Evolutionary conservation across 2,329 filamentous ascomycete species (phyloP).

Genomic region (Penicillium sp.): DNA sequence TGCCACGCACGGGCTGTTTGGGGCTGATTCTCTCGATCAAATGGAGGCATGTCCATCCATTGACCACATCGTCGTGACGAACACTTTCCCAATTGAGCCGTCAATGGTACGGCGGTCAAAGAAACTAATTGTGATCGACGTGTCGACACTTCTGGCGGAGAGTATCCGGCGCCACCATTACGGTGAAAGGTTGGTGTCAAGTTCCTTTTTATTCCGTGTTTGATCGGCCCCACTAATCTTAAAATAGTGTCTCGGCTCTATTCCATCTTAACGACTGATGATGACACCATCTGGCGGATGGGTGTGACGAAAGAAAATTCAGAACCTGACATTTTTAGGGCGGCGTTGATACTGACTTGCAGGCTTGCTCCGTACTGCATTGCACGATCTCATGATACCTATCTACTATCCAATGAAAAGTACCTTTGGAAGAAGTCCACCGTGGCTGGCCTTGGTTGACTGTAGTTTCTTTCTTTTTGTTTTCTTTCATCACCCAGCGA

Average conservation of each 20-base stretch:
- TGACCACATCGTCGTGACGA: conserved; percentile 88
- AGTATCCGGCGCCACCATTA: conserved; percentile 95
- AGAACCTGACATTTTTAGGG: conserved; percentile 10
- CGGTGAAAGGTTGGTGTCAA: conserved; percentile 67
- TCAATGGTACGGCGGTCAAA: conserved; percentile 63
- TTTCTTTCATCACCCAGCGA: conserved; percentile 52
- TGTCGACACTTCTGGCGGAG: conserved; percentile 82
- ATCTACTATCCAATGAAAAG: conserved; percentile 14
- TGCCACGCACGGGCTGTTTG: conserved; percentile 92
- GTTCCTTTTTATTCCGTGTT: conserved; percentile 8
- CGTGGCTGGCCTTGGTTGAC: conserved; percentile 1
- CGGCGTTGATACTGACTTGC: conserved; percentile 22
- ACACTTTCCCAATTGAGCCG: conserved; percentile 86
- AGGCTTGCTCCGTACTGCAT: conserved; percentile 16
- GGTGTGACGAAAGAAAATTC: conserved; percentile 16
- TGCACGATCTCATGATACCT: conserved; percentile 23
- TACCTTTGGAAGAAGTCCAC: conserved; percentile 1
- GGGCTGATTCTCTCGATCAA: conserved; percentile 79
- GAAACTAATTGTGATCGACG: conserved; percentile 84
- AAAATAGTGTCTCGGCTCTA: conserved; percentile 46
- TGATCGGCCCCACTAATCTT: conserved; percentile 12
- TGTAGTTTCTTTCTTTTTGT: conserved; percentile 7
- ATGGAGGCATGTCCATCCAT: conserved; percentile 91
- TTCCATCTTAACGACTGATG: conserved; percentile 57
- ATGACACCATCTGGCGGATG: conserved; percentile 4